phyloP scores from a whole-genome alignment of 2,329 filamentous ascomycete genomes.

The Ceratocystis destructans region DNA sequence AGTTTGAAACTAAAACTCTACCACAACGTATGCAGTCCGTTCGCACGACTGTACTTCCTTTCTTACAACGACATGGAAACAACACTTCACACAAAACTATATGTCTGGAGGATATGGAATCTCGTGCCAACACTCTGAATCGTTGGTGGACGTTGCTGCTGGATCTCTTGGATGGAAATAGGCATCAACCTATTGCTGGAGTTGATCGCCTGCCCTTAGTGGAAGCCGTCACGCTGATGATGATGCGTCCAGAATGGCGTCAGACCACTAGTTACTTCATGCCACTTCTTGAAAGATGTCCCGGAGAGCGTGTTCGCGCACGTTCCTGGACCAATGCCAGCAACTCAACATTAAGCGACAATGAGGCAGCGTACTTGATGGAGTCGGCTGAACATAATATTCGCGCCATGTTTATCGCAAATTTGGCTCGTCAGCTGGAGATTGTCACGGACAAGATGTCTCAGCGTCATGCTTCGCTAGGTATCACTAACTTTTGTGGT shows the following conservation, averaged over 20 bases:
- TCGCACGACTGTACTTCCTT: conserved; percentile 58
- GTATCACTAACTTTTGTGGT: conserved; percentile 71
- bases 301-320: conserved; percentile 32
- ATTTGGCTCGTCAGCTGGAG: conserved; percentile 67
- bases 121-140: conserved; percentile 64
- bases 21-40: conserved; percentile 63
- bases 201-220: conserved; percentile 72
- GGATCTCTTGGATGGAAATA: conserved; percentile 59
- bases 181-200: conserved; percentile 57
- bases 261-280: conserved; percentile 54
- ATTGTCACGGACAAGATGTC: conserved; percentile 87
- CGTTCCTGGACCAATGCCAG: conserved; percentile 38
- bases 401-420: conserved; percentile 71
- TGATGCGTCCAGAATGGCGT: conserved; percentile 83
- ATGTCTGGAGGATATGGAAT: conserved; percentile 68
- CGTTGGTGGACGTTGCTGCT: conserved; percentile 82
- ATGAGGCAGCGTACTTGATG: conserved; percentile 40
- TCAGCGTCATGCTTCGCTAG: conserved; percentile 50
- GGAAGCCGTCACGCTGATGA: conserved; percentile 65
- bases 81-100: conserved; percentile 53
- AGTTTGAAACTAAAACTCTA: conserved; percentile 50
- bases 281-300: conserved; percentile 43
- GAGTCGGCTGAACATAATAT: conserved; percentile 78
- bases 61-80: conserved; percentile 54
- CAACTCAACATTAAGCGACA: conserved; percentile 52